Percentiles rank a stretch among this genome's conserved stretches.
phyloP scores from a whole-genome alignment of 768 basidiomycete species.

The Daedaleopsis nitida region DNA sequence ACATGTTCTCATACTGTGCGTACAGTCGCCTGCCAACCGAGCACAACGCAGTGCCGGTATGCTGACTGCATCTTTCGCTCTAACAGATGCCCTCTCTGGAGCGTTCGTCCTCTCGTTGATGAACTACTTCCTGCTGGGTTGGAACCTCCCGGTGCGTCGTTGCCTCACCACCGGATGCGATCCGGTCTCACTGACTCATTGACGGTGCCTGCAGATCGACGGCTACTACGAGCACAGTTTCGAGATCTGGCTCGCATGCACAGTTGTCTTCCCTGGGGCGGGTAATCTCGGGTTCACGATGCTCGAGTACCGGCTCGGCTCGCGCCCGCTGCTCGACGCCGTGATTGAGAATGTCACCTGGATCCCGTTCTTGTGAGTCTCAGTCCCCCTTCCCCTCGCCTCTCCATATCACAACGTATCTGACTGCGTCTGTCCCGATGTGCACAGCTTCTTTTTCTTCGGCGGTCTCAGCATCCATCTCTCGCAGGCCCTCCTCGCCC shows the following conservation, averaged over 20 bases:
- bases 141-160: slow-evolving; percentile 41
- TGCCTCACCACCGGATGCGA: no score
- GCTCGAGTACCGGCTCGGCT: slow-evolving; percentile 68
- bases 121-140: slow-evolving; percentile 69
- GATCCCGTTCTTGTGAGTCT: slow-evolving; percentile 73
- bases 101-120: slow-evolving; percentile 61
- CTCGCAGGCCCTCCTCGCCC: slow-evolving; percentile 52
- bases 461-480: slow-evolving; percentile 59
- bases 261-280: slow-evolving; percentile 66
- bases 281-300: slow-evolving; percentile 71
- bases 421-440: background rate
- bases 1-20: slow-evolving; percentile 51
- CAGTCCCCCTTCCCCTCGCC: background rate
- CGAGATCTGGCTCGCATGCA: slow-evolving; percentile 75
- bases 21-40: background rate
- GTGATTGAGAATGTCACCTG: slow-evolving; percentile 63
- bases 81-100: slow-evolving; percentile 59
- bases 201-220: slow-evolving; percentile 44
- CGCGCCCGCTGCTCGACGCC: slow-evolving; percentile 50
- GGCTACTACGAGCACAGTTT: slow-evolving; percentile 73
- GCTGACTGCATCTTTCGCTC: background rate
- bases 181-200: no score
- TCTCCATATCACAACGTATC: no score
- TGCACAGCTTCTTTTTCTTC: slow-evolving; percentile 52
- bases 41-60: no score